Conservation (phyloP, 495 filamentous ascomycete species). For the Diplogelasinospora grovesii region DNA sequence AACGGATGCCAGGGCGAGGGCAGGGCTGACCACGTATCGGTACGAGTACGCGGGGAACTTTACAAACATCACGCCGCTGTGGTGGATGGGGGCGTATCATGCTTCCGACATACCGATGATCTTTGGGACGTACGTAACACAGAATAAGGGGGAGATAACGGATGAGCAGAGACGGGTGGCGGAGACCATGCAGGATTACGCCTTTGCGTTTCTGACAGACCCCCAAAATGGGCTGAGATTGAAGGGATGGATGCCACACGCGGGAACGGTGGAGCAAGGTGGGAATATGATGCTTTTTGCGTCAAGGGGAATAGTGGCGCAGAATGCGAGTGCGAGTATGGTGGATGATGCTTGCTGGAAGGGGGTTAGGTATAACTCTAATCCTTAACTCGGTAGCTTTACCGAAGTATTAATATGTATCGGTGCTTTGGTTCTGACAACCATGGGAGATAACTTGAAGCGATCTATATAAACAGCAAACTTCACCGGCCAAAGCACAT, state of each 20-base stretch:
- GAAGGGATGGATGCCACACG: slow-evolving; percentile 13
- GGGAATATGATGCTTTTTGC: slow-evolving; percentile 16
- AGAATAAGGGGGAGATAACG: background rate
- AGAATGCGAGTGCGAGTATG: slow-evolving; percentile 13
- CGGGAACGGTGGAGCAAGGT: background rate
- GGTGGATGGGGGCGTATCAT: slow-evolving; percentile 49
- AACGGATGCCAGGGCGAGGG: slow-evolving; percentile 13
- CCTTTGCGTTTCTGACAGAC: slow-evolving; percentile 38
- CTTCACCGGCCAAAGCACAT: too few species aligned
- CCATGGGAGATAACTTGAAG: too few species aligned
- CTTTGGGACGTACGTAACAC: slow-evolving; percentile 35
- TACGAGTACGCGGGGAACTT: slow-evolving; percentile 47
- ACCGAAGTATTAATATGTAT: too few species aligned
- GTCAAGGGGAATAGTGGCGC: slow-evolving; percentile 1
- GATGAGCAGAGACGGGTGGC: slow-evolving; percentile 27
- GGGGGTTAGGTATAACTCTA: slow-evolving; percentile 13
- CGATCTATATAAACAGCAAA: too few species aligned
- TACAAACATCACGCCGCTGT: slow-evolving; percentile 32
- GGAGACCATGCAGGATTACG: slow-evolving; percentile 37
- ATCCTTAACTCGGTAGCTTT: background rate
- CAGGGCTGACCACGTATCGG: slow-evolving; percentile 38
- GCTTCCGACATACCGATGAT: slow-evolving; percentile 39
- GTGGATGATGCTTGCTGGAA: slow-evolving; percentile 16
- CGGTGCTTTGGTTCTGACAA: too few species aligned
- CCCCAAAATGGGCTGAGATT: slow-evolving; percentile 27